Conservation (phyloP, 345 rosid genomes). For the Gossypium stocksii region DNA sequence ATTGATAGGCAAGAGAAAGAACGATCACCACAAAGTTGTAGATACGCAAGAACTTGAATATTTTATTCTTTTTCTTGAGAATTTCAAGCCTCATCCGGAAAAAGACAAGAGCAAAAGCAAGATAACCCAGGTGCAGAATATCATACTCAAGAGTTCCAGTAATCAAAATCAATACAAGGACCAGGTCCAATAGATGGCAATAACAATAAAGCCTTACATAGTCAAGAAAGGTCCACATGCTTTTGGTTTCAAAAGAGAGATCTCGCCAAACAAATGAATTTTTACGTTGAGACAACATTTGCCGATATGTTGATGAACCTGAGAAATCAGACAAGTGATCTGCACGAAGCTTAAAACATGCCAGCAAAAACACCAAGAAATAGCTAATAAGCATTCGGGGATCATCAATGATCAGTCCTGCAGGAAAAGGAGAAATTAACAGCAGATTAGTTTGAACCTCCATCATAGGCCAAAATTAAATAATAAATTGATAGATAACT, state of each 20-base stretch:
- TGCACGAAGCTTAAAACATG: constrained; percentile 86
- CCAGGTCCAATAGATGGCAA: constrained; percentile 89
- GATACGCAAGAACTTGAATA: constrained; percentile 89
- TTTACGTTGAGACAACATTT: constrained; percentile 74
- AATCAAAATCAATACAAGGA: constrained; percentile 78
- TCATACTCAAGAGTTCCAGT: constrained; percentile 97
- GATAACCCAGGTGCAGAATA: constrained; percentile 96
- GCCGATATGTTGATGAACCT: constrained; percentile 69
- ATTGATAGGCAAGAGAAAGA: constrained; percentile 93
- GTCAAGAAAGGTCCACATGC: constrained; percentile 98
- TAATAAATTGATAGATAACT: constrained; percentile 6
- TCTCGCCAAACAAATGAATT: constrained; percentile 88
- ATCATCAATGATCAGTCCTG: constrained; percentile 87
- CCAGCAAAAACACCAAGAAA: constrained; percentile 71
- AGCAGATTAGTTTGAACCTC: constrained; percentile 7
- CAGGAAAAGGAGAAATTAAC: constrained; percentile 17
- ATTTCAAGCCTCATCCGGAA: constrained; percentile 90
- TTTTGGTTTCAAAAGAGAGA: constrained; percentile 89
- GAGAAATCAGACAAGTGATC: constrained; percentile 73
- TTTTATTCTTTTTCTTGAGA: constrained; percentile 82
- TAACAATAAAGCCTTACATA: constrained; percentile 82
- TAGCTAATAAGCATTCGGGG: constrained; percentile 77
- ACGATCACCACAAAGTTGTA: constrained; percentile 82
- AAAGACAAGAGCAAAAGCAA: constrained; percentile 90
- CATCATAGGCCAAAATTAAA: constrained; percentile 7